Evolutionary conservation across 2,329 filamentous ascomycete species (phyloP), one percentile per base, ranked within the genome.

Genomic region (Septoria petroselini): DNA sequence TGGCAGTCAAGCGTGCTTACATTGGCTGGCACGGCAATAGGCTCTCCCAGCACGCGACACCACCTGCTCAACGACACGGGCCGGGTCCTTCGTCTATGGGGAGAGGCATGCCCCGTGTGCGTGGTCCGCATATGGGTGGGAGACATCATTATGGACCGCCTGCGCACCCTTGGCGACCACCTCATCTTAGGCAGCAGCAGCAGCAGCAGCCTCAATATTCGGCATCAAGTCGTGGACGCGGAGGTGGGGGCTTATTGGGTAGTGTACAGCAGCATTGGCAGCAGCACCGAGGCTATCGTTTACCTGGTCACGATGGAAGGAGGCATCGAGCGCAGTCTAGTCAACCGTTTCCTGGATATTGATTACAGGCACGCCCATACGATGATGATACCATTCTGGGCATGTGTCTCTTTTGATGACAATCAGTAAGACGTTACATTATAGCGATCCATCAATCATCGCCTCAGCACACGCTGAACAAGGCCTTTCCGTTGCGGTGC

Each of bases 211-310:
- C 23, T 27, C 23, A 27, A 5, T 9, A 27, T 27, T 9, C 23
- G 5, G 23, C 23, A 5, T 9, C 23, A 5, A 9, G 23, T 27
- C 23, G 23, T 9, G 23, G 23, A 27, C 23, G 23, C 23, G 23
- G 23, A 27, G 29, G 41, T 12, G 23, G 27, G 5, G 41, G 41
- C n/a, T 14, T 43, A 7, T 27, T 43, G 9, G 21, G 33, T 19
- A 43, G 15, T 43, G 29, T 43, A 14, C 41, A 43, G 27, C 41
- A 43, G 29, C 41, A 43, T 8, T 43, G 41, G 41, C 41, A 43
- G 17, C 41, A 43, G 29, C 41, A 43, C 12, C 25, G 41, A 7
- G 30, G 41, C 7, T 33, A 43, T 12, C 41, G 33, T 23, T 12
- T 33, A 8, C 41, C 41, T 31, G 41, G 41, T 6, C 41, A 43